Evolutionary conservation across 371 early-diverging fungal genomes (phyloP), one percentile per base, ranked within the genome.

Genomic region (Circinella umbellata): DNA sequence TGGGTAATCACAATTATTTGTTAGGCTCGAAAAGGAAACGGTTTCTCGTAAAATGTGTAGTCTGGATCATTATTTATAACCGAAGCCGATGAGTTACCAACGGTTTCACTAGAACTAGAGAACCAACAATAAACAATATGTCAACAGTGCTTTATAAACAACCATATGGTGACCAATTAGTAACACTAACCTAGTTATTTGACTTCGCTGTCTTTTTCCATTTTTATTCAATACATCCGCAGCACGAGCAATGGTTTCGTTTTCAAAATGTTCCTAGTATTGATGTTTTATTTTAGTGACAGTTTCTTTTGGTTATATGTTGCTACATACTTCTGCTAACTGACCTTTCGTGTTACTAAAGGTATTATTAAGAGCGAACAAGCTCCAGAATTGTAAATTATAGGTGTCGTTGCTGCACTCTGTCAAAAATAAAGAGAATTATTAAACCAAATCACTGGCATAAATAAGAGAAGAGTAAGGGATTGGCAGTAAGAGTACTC

Each of bases 391-490:
- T 3, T 53, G n/a, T 18, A 53, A 18, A 18, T 53, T 53, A 53
- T 53, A 53, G 14, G 6, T 4, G 53, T 53, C 53, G 15, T 53
- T 18, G 53, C 53, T 6, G 20, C 53, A 53, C 53, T 1, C 53
- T 53, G 53, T 53, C 53, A 53, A 53, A 53, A 53, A 18, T 53
- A 53, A 53, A 53, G 53, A 53, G 53, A 53, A 13, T 18, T 53
- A 18, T 53, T 53, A 53, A 53, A 53, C 53, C 53, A 53, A 4
- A 53, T 53, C 53, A 53, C 53, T 53, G 53, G 53, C 53, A 53
- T 6, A 53, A 53, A 53, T 53, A 53, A 53, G 53, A 53, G 53
- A 53, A 53, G 15, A 53, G 53, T 53, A 53, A 6, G 53, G 53
- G 53, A 53, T 53, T 53, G 53, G 53, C 53, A 53, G 53, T 53